Evolutionary conservation across 805 yeast genomes (phyloP), one percentile per base, ranked within the genome.

Genomic region (Kazachstania martiniae): DNA sequence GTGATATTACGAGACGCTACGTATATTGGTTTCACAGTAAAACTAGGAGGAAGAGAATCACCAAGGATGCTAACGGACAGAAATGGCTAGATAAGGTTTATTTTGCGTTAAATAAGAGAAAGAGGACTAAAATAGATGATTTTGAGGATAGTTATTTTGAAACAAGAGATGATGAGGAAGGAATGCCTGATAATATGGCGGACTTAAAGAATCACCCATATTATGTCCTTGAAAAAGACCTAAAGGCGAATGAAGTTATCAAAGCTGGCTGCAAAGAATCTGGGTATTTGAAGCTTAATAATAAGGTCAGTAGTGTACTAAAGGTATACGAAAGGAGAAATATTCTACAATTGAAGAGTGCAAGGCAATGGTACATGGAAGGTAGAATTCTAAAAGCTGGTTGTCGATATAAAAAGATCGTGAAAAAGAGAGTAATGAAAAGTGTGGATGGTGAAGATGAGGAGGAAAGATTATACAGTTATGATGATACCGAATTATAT

Each of bases 121-220:
- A 42, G 24, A 36, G 47, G 17, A 53, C 48, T 10, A 55, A 43
- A 28, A 55, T 47, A 17, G 61, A 58, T 35, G 60, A 60, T 18
- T 65, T 46, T 24, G 58, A 57, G 31, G 61, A 54, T 26, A 46
- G 42, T 14, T 57, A 51, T 39, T 51, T 57, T 34, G 32, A 35
- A 5, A 35, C 72, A 31, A 62, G 81, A 33, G 78, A 82, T 28
- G 58, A 71, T 12, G 62, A 68, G 18, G 97, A 91, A 49, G 95
- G 94, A 0, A 77, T 89, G 68, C 98, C 98, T 0, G 75, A 76
- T 34, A 81, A 73, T 45, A 60, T 85, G 17, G 78, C 75, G 32
- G 96, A 86, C 43, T 83, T 87, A 52, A 77, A 75, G 32, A 77
- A 77, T 31, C 98, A 91, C 55, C 98, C 98, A 0, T 56, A 76